Evolutionary conservation across 305 asterid species (phyloP).

Genomic region (Solanum aculeatissimum): DNA sequence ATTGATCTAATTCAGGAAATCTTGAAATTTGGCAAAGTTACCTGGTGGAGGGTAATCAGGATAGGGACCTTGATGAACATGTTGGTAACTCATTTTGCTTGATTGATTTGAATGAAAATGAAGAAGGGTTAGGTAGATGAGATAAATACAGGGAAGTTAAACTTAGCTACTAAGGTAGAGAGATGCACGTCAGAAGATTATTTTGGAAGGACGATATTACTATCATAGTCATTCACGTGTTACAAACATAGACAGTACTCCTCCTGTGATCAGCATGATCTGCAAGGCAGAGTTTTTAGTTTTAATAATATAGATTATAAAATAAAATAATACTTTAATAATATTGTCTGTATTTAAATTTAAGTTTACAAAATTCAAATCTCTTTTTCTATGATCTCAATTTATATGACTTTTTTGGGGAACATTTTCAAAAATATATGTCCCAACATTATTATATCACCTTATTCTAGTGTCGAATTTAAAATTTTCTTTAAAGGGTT

Average conservation of each 20-base stretch:
- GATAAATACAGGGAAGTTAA: neutral
- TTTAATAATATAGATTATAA: too few relatives aligned
- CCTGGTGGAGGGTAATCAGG: slow-evolving; percentile 5
- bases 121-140: neutral
- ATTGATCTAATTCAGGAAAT: neutral
- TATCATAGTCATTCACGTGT: neutral
- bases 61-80: slow-evolving; percentile 1
- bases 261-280: neutral
- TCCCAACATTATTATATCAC: neutral
- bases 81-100: slow-evolving; percentile 5
- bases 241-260: neutral
- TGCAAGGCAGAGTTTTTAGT: too few relatives aligned
- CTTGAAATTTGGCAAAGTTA: neutral
- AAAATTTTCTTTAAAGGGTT: too few relatives aligned
- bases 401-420: too few relatives aligned
- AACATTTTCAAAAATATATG: too few relatives aligned
- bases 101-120: neutral
- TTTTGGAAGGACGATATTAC: neutral
- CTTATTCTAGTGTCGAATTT: too few relatives aligned
- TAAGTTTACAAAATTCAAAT: too few relatives aligned
- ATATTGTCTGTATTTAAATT: too few relatives aligned
- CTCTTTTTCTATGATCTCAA: too few relatives aligned
- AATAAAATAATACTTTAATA: too few relatives aligned
- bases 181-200: neutral
- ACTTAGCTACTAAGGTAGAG: neutral